Evolutionary conservation across 495 filamentous ascomycete genomes (phyloP), one percentile per base, ranked within the genome.

Genomic region (Cenococcum geophilum): DNA sequence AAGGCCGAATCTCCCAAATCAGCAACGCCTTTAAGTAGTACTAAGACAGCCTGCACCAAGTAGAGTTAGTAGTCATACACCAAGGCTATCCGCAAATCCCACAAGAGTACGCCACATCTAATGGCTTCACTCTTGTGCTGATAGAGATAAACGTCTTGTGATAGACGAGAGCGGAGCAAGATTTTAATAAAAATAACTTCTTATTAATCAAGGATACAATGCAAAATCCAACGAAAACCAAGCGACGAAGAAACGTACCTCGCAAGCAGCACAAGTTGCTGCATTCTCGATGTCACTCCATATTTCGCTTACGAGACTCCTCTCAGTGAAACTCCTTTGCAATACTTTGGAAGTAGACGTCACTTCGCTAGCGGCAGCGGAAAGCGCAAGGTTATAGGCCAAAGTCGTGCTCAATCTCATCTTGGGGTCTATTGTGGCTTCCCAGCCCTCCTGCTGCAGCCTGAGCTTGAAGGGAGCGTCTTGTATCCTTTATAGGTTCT

Each of bases 11-110:
- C 75, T 0, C 79, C 77, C 27, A 76, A 63, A 36, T 68, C 64
- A 4, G 80, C 77, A 16, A 76, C 63, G 1, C 73, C 65, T 59
- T 81, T 79, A 16, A 83, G 72, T 8, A 76, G 69, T 23, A 76
- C 65, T n/a, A 23, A 23, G 6, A 52, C 25, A 16, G 49, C 21
- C 49, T 52, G 16, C 5, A 32, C 5, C 1, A 22, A 16, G 1
- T 16, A 16, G 10, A 32, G 49, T 27, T 16, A 23, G 1, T 16
- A 51, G 18, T n/a, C 48, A 23, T 16, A 52, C 49, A 52, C 11
- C 11, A 16, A 18, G 22, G 10, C 5, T 22, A 20, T n/a, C n/a
- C 5, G 45, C 16, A 49, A 8, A 12, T 32, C 3, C 2, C 6
- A 32, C 6, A 6, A 32, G 27, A 2, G 27, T 3, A 32, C 6